Base-by-base conservation (phyloP, 441 rosid genomes). In the Arabidopsis hybrid region DNA sequence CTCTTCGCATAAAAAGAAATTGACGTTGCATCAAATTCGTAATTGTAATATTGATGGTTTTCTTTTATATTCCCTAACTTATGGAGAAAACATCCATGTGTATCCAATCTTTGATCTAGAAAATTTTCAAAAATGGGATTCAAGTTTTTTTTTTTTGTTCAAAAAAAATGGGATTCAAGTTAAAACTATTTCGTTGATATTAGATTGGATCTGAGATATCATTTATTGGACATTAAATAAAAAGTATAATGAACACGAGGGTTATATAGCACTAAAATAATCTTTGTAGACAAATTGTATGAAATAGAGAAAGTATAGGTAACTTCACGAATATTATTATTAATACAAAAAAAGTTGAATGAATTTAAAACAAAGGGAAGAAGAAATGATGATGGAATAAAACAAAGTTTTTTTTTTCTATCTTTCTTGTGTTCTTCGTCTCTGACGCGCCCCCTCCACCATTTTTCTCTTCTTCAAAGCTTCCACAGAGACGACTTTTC, bases 381-480 rank as follows among this genome's bases (percentile, higher is more conserved):
- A 49, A 10, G 26, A 65, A 65, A 46, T 8, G 6, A n/a, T n/a
- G 62, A 35, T 74, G 60, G 62, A 67, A 50, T 39, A 67, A 74
- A 34, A 34, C 69, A 43, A 68, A 60, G 39, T n/a, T 49, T 11
- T 26, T 26, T 26, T 26, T 26, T 26, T 26, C 29, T 26, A 13
- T 49, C 12, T 6, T 62, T 75, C 79, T 76, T 53, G 75, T 55
- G 66, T 69, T 56, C 66, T 69, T 76, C 79, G 75, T 62, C 79
- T 75, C 72, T 34, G 26, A 73, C 66, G 52, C 72, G 18, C n/a
- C 60, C 35, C 32, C 74, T 75, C 74, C 75, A 61, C 79, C 79
- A 69, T 69, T 76, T 40, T 62, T 43, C 43, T 64, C 71, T 56
- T 39, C 65, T 62, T 55, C 3, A 31, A 56, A 76, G 79, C 66